Evolutionary conservation across 805 yeast genomes (phyloP), one percentile per base, ranked within the genome.

Genomic region (Nakazawaea molendinolei): DNA sequence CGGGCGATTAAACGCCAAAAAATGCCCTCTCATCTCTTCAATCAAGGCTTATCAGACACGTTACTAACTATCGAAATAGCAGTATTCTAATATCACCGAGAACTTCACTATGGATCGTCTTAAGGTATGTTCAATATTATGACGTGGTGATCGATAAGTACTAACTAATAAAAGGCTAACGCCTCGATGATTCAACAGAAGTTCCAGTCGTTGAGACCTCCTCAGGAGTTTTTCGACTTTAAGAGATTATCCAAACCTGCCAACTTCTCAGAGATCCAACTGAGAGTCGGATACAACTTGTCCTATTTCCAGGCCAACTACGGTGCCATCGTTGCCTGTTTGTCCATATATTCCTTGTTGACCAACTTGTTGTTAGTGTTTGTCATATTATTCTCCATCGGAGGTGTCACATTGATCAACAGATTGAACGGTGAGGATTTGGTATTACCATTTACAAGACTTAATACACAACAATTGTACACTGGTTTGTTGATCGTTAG

Each of bases 211-310:
- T 59, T 92, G 43, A 80, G 84, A 53, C 86, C 97, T 24, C 89
- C 94, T 28, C 92, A 82, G 59, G 98, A 92, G 57, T 92, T 92
- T 56, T 86, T 92, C 53, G 97, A 92, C 56, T 61, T 84, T 53
- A 83, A 87, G 60, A 79, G 95, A 56, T 59, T 92, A 43, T 83
- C 95, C 24, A 87, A 86, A 57, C 99, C 99, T 15, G 77, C 74
- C 37, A 87, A 86, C 59, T 82, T 87, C 57, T 78, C 82, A 33
- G 98, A 92, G 47, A 67, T 84, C 34, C 98, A 92, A 63, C 75
- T 84, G 48, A 77, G 99, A 58, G 86, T 90, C 28, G 63, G 81
- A 30, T 92, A 76, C 69, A 92, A 92, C 61, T 64, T 92, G 58
- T 77, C 85, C 31, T 83, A 90, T 63, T 92, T 78, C 63, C 79